A percentile compares a stretch with the other conserved stretches of the same genome.
Conservation (phyloP, 1,139 yeast genomes). For the Candida freyschussii region DNA sequence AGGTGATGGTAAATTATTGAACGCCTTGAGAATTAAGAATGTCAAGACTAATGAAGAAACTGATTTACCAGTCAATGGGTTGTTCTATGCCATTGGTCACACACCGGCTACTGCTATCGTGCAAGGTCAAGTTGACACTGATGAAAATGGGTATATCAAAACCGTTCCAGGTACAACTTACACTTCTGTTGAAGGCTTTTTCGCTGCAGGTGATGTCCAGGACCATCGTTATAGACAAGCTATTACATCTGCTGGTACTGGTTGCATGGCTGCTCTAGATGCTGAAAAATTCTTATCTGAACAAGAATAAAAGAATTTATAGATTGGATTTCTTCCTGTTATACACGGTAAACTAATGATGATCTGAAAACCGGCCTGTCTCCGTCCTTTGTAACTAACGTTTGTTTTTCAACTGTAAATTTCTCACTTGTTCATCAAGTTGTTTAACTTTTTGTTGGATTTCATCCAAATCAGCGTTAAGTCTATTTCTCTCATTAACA, state of each 20-base stretch:
- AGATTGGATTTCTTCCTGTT: too few species aligned
- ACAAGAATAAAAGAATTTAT: constrained; percentile 40
- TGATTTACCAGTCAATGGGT: constrained; percentile 79
- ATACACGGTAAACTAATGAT: background rate
- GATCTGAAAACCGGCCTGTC: background rate
- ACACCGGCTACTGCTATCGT: constrained; percentile 89
- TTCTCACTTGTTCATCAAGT: constrained; percentile 69
- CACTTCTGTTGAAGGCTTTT: constrained; percentile 88
- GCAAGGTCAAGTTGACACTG: constrained; percentile 72
- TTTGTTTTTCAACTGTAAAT: constrained; percentile 48
- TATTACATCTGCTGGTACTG: constrained; percentile 97
- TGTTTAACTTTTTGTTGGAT: constrained; percentile 70
- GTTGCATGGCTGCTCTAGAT: constrained; percentile 99
- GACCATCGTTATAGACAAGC: constrained; percentile 98
- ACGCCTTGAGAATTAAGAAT: constrained; percentile 58
- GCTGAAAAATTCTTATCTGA: constrained; percentile 82
- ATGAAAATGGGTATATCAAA: constrained; percentile 80
- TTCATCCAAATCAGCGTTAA: constrained; percentile 90
- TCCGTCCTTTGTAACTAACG: constrained; percentile 18
- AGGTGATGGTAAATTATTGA: constrained; percentile 83
- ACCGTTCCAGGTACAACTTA: constrained; percentile 85
- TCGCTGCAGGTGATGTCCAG: constrained; percentile 99
- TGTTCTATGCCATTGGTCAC: constrained; percentile 98
- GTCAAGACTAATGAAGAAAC: constrained; percentile 62
- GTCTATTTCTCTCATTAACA: constrained; percentile 88